Conservation (phyloP, 2,329 filamentous ascomycete species). For the Metarhizium sp. region DNA sequence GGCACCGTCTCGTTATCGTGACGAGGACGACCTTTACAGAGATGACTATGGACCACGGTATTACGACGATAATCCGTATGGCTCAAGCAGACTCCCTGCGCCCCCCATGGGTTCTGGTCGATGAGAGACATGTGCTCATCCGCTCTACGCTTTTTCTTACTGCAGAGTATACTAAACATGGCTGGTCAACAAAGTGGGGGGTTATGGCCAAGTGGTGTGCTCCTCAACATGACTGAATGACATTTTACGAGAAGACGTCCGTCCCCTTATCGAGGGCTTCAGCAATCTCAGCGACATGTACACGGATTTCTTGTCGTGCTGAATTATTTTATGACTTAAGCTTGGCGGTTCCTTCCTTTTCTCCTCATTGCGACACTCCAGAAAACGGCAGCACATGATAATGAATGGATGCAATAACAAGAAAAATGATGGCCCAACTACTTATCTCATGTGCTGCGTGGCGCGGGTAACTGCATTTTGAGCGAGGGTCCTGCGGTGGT, state of each 20-base stretch:
- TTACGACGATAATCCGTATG: conserved; percentile 37
- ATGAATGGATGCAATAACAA: neutral
- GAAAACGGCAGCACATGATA: neutral
- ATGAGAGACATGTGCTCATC: neutral
- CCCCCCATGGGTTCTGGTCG: conserved; percentile 13
- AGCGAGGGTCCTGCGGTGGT: neutral
- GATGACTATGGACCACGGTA: conserved; percentile 35
- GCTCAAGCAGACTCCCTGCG: conserved; percentile 29
- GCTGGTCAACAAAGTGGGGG: neutral
- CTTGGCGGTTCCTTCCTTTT: neutral
- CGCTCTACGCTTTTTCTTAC: neutral
- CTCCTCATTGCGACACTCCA: neutral
- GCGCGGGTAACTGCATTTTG: neutral
- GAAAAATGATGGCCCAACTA: neutral
- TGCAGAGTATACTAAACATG: neutral
- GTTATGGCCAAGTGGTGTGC: neutral
- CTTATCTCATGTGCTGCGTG: neutral
- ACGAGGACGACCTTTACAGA: conserved; percentile 28
- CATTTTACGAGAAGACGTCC: neutral
- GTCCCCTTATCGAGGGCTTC: neutral
- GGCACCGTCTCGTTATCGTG: conserved; percentile 29
- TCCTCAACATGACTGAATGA: neutral
- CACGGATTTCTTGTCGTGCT: neutral
- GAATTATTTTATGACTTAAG: neutral
- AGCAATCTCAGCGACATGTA: neutral